These are phyloP conservation scores for Phalaenopsis equestris DNA, from an alignment of 106 monocot species.

Conservation along the genomic window DNA sequence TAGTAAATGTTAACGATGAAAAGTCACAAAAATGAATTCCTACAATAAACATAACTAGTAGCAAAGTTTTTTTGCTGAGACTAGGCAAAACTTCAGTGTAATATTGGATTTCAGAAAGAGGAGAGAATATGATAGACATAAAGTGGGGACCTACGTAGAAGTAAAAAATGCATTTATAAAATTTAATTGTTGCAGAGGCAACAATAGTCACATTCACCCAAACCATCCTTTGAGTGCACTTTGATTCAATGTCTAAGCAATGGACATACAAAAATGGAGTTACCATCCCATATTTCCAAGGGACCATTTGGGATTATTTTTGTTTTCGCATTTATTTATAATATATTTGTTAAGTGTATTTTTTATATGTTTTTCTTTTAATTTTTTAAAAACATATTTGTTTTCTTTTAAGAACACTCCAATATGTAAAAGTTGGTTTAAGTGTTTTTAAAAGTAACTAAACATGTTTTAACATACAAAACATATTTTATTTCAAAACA, in stretches of 20 bases:
- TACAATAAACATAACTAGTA: not conserved
- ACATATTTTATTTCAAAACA: no score
- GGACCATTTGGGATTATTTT: no score
- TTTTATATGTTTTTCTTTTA: no score
- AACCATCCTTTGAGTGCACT: no score
- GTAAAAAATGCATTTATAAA: not conserved
- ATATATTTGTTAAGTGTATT: no score
- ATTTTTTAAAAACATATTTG: no score
- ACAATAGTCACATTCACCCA: not conserved
- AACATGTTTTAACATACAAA: no score
- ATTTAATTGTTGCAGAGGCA: not conserved
- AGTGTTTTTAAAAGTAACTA: no score
- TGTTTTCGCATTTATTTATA: no score
- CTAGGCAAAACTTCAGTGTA: not conserved
- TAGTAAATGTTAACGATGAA: not conserved
- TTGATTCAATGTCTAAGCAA: not conserved
- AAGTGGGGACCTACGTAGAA: not conserved
- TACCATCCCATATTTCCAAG: not conserved
- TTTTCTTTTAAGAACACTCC: no score
- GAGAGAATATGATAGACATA: not conserved
- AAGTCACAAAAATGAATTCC: not conserved
- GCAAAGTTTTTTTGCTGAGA: not conserved
- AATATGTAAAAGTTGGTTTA: no score
- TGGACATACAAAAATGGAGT: not conserved
- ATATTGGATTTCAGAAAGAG: not conserved